Base-by-base conservation (phyloP, 495 filamentous ascomycete genomes). In the Penicillium longicatenatum region DNA sequence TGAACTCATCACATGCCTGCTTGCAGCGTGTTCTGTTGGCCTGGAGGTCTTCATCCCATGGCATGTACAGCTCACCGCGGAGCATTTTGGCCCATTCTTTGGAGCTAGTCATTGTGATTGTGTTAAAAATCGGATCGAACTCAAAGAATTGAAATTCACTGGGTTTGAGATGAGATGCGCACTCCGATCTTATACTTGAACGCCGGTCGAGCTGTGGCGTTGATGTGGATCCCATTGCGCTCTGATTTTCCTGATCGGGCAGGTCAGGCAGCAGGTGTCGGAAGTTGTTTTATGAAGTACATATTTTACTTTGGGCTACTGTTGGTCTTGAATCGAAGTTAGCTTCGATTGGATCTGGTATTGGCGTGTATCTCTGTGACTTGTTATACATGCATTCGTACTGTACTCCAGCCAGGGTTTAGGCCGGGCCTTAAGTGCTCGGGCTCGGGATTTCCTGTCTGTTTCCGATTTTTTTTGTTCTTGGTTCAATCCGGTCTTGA, bases 1-100 rank as follows among this genome's bases (percentile, higher is more conserved):
- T 92, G 72, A 85, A 91, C 9, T 71, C 69, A 9, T 77, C 60
- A 56, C 79, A 85, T 2, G 89, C 88, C 4, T 71, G 56, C 33
- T 78, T 78, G 67, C 87, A 89, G 14, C 83, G 74, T 4, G 70
- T 67, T 2, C 90, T 81, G 21, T 81, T 87, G 0, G 73, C 77
- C 37, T 80, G 68, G 1, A 84, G 74, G 53, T 80, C 76, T 12
- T 79, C 79, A 35, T 77, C 75, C 68, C 82, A 80, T 19, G 81
- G 81, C 69, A 76, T 71, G 57, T 77, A 78, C 12, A 75, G 64
- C 58, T 76, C 75, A 2, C 72, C 72, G 16, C 67, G 70, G 21
- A 71, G 61, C 68, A 74, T 73, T 41, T 71, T 73, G 24, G 69
- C 55, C 69, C 70, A 70, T 63, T 75, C 72, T 52, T 71, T 51